Evolutionary conservation across 805 yeast species (phyloP), one percentile per base, ranked within the genome.

Genomic region (Priceomyces medius): DNA sequence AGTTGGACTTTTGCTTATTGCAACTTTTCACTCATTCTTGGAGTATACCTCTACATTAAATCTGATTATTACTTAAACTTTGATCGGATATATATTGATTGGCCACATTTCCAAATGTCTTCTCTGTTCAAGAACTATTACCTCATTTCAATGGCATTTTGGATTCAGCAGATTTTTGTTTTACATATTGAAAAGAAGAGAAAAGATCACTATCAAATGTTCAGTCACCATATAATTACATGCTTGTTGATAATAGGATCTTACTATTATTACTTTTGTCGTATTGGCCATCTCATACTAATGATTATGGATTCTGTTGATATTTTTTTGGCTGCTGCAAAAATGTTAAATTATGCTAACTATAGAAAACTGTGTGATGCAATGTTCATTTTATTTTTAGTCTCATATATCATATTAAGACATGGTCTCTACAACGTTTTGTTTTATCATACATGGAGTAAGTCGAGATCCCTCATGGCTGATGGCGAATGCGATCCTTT

Each of bases 291-390:
- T 61, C 74, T 83, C 20, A 83, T 89, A 34, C 63, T 88, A 49
- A 73, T 82, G 46, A 65, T 87, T 41, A 89, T 89, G 96, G 97
- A 89, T 65, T 68, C 81, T 21, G 93, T 81, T 36, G 97, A 89
- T 59, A 77, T 83, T 32, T 68, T 80, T 45, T 70, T 89, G 34
- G 69, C 90, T 1, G 60, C 72, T 3, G 96, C 96, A 4, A 89
- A 89, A 59, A 68, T 87, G 63, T 69, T 87, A 48, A 85, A 81
- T 58, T 89, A 89, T 59, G 72, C 85, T 44, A 85, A 88, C 0
- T 78, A 63, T 52, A 67, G 69, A 29, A 65, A 54, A 7, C 49
- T 73, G 2, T 88, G 96, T 60, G 96, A 88, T 58, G 47, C 67
- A 29, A 70, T 80, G 74, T 88, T 89, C 61, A 68, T 80, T 10